Evolutionary conservation across 371 early-diverging fungal species (phyloP).

Genomic region (Catenaria anguillulae): DNA sequence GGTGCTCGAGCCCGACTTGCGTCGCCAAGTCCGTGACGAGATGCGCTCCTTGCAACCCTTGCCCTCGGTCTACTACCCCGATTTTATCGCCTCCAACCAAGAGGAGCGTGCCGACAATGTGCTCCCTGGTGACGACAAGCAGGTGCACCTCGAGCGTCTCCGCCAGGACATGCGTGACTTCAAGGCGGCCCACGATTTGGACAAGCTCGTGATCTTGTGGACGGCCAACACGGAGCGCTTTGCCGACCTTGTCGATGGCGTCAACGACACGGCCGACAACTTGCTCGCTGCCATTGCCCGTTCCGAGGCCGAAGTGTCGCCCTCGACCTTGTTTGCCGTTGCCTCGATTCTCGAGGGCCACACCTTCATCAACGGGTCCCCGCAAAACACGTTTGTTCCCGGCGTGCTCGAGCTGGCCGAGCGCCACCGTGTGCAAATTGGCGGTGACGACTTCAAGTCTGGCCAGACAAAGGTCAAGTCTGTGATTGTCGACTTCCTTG

Average conservation of each 20-base stretch:
- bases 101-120: constrained; percentile 86
- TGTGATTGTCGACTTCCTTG: constrained; percentile 90
- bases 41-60: constrained; percentile 65
- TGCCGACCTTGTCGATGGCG: constrained; percentile 57
- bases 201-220: constrained; percentile 92
- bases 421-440: constrained; percentile 71
- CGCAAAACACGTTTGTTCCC: constrained; percentile 96
- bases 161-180: constrained; percentile 86
- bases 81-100: constrained; percentile 93
- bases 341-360: constrained; percentile 86
- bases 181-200: constrained; percentile 66
- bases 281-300: constrained; percentile 59
- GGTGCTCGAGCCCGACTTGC: constrained; percentile 88
- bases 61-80: constrained; percentile 90
- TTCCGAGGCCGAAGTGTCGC: constrained; percentile 77
- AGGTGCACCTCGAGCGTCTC: constrained; percentile 73
- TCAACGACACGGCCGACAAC: constrained; percentile 90
- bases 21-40: constrained; percentile 71
- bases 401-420: constrained; percentile 80
- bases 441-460: constrained; percentile 97
- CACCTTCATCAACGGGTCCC: constrained; percentile 94
- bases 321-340: constrained; percentile 91
- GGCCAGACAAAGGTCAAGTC: constrained; percentile 98
- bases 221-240: constrained; percentile 96
- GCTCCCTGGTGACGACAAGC: constrained; percentile 61